phyloP scores from a whole-genome alignment of 2,329 filamentous ascomycete species.

The Plenodomus biglobosus region DNA sequence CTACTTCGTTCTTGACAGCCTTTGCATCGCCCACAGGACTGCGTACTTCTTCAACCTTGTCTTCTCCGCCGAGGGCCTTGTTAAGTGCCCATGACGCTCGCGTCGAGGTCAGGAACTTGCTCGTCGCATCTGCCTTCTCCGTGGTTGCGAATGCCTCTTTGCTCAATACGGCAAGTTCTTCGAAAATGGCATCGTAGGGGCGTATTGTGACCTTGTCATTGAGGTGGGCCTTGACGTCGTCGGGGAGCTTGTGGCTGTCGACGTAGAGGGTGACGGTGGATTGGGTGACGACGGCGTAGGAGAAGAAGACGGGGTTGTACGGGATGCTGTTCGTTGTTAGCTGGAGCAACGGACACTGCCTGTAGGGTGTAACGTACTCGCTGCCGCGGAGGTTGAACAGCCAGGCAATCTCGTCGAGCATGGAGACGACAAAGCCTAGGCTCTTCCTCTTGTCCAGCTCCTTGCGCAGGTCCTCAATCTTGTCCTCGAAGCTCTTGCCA shows the following conservation, averaged over 20 bases:
- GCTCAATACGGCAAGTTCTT: conserved; percentile 69
- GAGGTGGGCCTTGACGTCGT: conserved; percentile 70
- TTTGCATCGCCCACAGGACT: conserved; percentile 90
- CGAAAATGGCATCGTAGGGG: conserved; percentile 80
- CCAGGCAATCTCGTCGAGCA: conserved; percentile 97
- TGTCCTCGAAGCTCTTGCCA: conserved; percentile 79
- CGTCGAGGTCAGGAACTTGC: conserved; percentile 82
- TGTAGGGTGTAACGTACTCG: conserved; percentile 56
- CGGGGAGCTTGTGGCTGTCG: conserved; percentile 73
- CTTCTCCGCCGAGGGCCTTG: conserved; percentile 80
- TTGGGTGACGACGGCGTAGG: conserved; percentile 85
- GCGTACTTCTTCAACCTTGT: conserved; percentile 79
- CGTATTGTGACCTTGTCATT: conserved; percentile 69
- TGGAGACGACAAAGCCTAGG: conserved; percentile 84
- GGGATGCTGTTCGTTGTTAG: conserved; percentile 63
- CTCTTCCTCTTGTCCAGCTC: conserved; percentile 89
- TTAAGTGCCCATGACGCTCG: conserved; percentile 92
- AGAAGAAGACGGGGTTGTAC: conserved; percentile 98
- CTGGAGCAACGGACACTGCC: not conserved
- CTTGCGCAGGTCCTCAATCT: conserved; percentile 84
- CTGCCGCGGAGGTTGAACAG: conserved; percentile 95
- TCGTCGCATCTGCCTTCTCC: conserved; percentile 38
- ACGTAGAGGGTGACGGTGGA: conserved; percentile 78
- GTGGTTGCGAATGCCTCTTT: conserved; percentile 41
- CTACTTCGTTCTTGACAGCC: conserved; percentile 87